Evolutionary conservation across 495 filamentous ascomycete species (phyloP).

Genomic region (Talaromyces liani): DNA sequence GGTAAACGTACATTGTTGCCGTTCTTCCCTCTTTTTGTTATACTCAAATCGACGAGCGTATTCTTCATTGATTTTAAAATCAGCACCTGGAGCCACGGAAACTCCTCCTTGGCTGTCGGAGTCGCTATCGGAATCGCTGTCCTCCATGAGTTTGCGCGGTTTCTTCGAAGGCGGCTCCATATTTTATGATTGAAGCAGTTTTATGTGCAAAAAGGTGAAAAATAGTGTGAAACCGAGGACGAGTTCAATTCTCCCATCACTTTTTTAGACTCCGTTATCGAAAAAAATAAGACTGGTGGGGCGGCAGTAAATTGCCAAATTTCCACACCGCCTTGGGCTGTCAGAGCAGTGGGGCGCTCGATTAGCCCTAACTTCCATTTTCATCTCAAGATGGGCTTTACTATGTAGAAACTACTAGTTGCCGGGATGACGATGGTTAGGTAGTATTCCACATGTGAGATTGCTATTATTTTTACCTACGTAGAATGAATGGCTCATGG

Average conservation of each 20-base stretch:
- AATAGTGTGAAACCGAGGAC: background rate
- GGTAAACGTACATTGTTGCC: slow-evolving; percentile 71
- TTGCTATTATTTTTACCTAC: too few species aligned
- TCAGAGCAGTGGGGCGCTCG: background rate
- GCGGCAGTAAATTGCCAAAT: background rate
- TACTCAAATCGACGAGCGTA: slow-evolving; percentile 87
- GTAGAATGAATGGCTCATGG: too few species aligned
- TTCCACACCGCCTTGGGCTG: background rate
- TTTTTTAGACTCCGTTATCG: background rate
- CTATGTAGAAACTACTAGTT: too few species aligned
- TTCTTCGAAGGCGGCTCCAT: slow-evolving; percentile 44
- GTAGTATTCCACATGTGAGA: too few species aligned
- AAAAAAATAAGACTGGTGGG: slow-evolving; percentile 7
- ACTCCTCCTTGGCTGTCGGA: slow-evolving; percentile 45
- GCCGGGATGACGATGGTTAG: too few species aligned
- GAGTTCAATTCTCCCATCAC: background rate
- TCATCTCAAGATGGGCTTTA: background rate
- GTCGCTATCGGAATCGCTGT: slow-evolving; percentile 50
- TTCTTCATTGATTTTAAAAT: slow-evolving; percentile 81
- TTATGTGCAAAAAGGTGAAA: slow-evolving; percentile 1
- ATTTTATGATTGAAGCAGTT: slow-evolving; percentile 6
- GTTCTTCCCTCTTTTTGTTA: slow-evolving; percentile 93
- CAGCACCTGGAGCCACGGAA: slow-evolving; percentile 24
- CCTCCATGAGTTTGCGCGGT: slow-evolving; percentile 37
- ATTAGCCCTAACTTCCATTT: background rate